Base-by-base conservation (phyloP, 2,329 filamentous ascomycete genomes). In the Aspergillus flavus region DNA sequence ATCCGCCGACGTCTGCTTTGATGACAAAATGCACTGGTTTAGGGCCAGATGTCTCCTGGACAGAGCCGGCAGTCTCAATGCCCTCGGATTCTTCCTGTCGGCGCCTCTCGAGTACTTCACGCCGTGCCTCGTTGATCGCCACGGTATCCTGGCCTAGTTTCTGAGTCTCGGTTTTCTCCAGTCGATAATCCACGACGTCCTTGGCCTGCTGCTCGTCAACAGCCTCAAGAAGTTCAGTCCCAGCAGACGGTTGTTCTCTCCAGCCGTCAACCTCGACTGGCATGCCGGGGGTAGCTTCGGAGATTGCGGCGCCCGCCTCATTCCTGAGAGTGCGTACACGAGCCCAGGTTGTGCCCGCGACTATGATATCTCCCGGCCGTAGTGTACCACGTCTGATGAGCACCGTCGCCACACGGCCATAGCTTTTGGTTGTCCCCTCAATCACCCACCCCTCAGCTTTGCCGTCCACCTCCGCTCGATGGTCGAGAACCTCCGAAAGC, bases 221-320 rank as follows among this genome's bases (percentile, higher is more conserved):
- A 1, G 94, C 92, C 79, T 98, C 91, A 0, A 99, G 83, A 10
- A 96, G 90, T 80, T 93, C 88, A 71, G 96, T 92, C 57, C 96
- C 96, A 1, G 95, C 94, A 28, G 86, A 85, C 0, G 95, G 94
- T 68, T 93, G 89, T 41, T 93, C 91, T 70, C 89, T 89, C 95
- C 95, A 99, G n/a, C 95, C 95, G 66, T 97, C 88, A 23, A 99
- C 87, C 77, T 98, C 93, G 3, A 97, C 91, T 0, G 96, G 93
- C 32, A 90, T 95, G 41, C 95, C 95, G 0, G 95, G 96, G 0
- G 89, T 87, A 16, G 93, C 94, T 76, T 93, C 89, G 1, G 82
- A 70, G 19, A 98, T 81, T 14, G 89, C 83, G 2, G 85, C 79
- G 23, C 95, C 94, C 5, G 90, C 90, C 81, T 98, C 94, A 73